These are phyloP conservation scores for Suillus ampliporus DNA, from an alignment of 768 basidiomycete species.

Conservation along the genomic window DNA sequence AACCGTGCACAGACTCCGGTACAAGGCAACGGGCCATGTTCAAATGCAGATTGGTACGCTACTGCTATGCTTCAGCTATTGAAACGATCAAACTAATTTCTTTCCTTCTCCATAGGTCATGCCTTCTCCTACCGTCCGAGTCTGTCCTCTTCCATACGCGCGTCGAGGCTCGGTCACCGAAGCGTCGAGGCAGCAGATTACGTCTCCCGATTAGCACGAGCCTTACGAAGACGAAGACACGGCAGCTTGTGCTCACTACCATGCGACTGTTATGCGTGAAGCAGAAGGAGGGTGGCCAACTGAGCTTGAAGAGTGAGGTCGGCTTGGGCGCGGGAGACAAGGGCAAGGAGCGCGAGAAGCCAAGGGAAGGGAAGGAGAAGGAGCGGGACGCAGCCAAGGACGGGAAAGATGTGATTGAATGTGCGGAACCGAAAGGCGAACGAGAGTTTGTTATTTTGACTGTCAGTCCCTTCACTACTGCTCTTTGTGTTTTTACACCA, in stretches of 20 bases:
- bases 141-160: conserved; percentile 53
- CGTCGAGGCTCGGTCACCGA: conserved; percentile 59
- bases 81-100: neutral
- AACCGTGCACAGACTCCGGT: conserved; percentile 59
- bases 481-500: neutral
- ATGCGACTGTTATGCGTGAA: conserved; percentile 64
- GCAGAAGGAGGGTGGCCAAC: conserved; percentile 41
- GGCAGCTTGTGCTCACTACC: conserved; percentile 63
- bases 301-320: conserved; percentile 59
- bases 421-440: conserved; percentile 58
- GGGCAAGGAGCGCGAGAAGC: conserved; percentile 12
- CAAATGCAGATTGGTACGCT: conserved; percentile 53
- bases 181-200: conserved; percentile 62
- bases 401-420: conserved; percentile 47
- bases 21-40: conserved; percentile 47
- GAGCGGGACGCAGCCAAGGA: conserved; percentile 55
- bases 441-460: conserved; percentile 66
- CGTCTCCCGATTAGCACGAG: conserved; percentile 52
- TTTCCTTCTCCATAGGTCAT: conserved; percentile 31
- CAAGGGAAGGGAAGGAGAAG: conserved; percentile 33
- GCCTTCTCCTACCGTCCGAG: conserved; percentile 52
- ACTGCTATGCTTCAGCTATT: neutral
- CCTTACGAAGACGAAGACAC: conserved; percentile 54
- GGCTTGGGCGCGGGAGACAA: conserved; percentile 30
- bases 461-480: conserved; percentile 42